phyloP scores from a whole-genome alignment of 495 filamentous ascomycete species.

The Aspergillus leporis region DNA sequence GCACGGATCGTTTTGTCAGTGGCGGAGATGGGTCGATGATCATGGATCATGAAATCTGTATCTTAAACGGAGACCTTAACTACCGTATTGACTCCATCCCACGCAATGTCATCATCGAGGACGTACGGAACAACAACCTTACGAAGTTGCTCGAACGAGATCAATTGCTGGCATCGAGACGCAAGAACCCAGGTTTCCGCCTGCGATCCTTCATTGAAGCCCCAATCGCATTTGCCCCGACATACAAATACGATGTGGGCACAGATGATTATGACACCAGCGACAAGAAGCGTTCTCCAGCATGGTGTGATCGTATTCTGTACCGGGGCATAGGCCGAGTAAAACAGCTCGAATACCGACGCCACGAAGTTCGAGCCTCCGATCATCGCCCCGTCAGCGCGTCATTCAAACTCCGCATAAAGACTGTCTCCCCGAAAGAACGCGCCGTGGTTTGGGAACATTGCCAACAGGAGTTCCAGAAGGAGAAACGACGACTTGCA shows the following conservation, averaged over 20 bases:
- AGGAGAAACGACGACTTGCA: conserved; percentile 61
- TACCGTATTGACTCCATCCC: conserved; percentile 98
- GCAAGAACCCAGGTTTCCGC: conserved; percentile 85
- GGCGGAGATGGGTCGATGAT: conserved; percentile 96
- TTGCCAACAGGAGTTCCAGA: conserved; percentile 71
- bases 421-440: conserved; percentile 69
- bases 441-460: conserved; percentile 65
- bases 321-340: conserved; percentile 82
- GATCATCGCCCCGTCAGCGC: conserved; percentile 94
- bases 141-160: conserved; percentile 92
- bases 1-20: conserved; percentile 76
- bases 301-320: conserved; percentile 93
- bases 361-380: conserved; percentile 85
- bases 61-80: conserved; percentile 94
- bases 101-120: conserved; percentile 84
- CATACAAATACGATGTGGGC: conserved; percentile 97
- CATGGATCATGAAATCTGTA: conserved; percentile 93
- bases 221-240: conserved; percentile 87
- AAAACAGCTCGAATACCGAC: conserved; percentile 80
- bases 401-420: conserved; percentile 75
- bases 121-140: conserved; percentile 76
- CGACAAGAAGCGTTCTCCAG: conserved; percentile 93
- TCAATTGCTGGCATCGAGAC: conserved; percentile 81
- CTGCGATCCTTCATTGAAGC: conserved; percentile 83
- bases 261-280: conserved; percentile 91